Percentiles rank a stretch among this genome's conserved stretches.
phyloP scores from a whole-genome alignment of 768 basidiomycete species.

The Pisolithus marmoratus region DNA sequence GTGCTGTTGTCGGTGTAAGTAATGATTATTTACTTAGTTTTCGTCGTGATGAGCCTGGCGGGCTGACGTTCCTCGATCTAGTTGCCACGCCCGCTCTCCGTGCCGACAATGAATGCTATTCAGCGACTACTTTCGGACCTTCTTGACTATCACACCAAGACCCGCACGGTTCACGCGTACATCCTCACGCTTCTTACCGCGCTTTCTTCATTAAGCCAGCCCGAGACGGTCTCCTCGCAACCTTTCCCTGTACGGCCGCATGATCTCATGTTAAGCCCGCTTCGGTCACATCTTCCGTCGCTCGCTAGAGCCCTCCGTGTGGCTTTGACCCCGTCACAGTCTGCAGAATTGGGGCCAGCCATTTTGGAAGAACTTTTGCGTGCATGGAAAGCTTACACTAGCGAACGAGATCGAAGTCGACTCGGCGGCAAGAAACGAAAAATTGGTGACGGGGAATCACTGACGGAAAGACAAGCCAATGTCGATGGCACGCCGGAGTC shows the following conservation, averaged over 20 bases:
- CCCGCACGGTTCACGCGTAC: slow-evolving; percentile 55
- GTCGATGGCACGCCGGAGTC: neutral
- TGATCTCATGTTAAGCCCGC: slow-evolving; percentile 25
- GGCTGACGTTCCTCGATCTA: slow-evolving; percentile 14
- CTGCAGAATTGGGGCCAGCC: slow-evolving; percentile 9
- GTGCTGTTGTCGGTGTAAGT: slow-evolving; percentile 45
- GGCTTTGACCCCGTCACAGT: slow-evolving; percentile 49
- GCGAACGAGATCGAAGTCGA: neutral
- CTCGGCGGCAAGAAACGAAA: slow-evolving; percentile 12
- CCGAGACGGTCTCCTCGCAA: slow-evolving; percentile 13
- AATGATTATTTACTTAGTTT: neutral
- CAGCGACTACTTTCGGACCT: slow-evolving; percentile 45
- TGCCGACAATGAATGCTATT: neutral
- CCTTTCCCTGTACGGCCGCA: slow-evolving; percentile 34
- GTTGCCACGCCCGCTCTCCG: slow-evolving; percentile 7
- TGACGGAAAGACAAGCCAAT: neutral
- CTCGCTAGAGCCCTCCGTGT: slow-evolving; percentile 45
- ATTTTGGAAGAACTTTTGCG: slow-evolving; percentile 10
- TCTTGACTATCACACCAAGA: slow-evolving; percentile 65
- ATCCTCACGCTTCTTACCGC: slow-evolving; percentile 40
- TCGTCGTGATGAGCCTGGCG: neutral
- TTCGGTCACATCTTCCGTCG: slow-evolving; percentile 40
- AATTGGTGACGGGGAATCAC: neutral
- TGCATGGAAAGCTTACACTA: slow-evolving; percentile 8
- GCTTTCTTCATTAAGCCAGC: slow-evolving; percentile 25